These are phyloP conservation scores for Noccaea caerulescens DNA, from an alignment of 345 rosid genomes.

Conservation along the genomic window DNA sequence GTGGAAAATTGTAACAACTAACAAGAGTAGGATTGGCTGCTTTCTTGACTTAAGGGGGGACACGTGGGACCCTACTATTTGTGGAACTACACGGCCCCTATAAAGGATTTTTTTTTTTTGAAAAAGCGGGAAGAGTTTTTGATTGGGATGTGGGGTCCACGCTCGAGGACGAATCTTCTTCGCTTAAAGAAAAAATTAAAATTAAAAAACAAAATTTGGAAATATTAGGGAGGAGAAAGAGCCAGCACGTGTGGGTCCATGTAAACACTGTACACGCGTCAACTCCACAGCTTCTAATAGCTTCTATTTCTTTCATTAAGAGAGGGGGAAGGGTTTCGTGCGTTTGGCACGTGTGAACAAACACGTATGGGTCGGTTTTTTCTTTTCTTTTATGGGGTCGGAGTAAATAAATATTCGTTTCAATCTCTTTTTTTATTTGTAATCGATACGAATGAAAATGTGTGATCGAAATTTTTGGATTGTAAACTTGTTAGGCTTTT, in stretches of 20 bases:
- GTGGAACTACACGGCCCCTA: conserved; percentile 45
- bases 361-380: conserved; percentile 22
- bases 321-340: conserved; percentile 9
- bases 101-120: conserved; percentile 18
- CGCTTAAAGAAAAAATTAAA: conserved; percentile 10
- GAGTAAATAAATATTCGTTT: conserved; percentile 18
- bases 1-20: conserved; percentile 42
- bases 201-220: conserved; percentile 20
- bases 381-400: neutral
- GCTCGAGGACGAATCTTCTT: conserved; percentile 42
- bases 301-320: conserved; percentile 17
- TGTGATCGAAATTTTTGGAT: conserved; percentile 26
- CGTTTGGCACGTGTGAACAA: conserved; percentile 43
- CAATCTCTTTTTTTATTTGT: neutral
- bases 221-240: conserved; percentile 36
- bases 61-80: conserved; percentile 46
- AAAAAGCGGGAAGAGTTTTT: conserved; percentile 44
- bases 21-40: conserved; percentile 46
- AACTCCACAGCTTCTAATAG: conserved; percentile 35
- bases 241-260: conserved; percentile 37
- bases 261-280: conserved; percentile 46
- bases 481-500: conserved; percentile 29
- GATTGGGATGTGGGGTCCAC: conserved; percentile 42
- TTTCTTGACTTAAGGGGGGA: conserved; percentile 43
- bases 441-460: conserved; percentile 35